phyloP scores from a whole-genome alignment of 768 basidiomycete species.

The Vararia minispora region DNA sequence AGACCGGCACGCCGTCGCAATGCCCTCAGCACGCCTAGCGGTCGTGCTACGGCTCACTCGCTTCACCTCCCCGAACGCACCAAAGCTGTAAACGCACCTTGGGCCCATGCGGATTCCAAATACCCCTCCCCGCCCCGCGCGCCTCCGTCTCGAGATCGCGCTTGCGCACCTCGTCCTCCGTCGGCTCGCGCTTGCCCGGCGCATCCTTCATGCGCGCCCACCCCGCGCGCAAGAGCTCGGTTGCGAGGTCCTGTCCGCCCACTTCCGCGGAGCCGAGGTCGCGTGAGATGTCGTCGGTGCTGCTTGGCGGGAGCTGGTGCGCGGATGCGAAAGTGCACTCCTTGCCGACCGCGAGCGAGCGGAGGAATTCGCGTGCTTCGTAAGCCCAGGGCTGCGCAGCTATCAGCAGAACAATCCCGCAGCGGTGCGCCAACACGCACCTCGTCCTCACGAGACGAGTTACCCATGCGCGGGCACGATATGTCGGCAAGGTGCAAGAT shows the following conservation, averaged over 20 bases:
- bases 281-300: conserved; percentile 61
- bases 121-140: conserved; percentile 59
- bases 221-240: conserved; percentile 76
- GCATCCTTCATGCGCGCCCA: conserved; percentile 90
- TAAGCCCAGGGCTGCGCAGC: conserved; percentile 70
- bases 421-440: conserved; percentile 25
- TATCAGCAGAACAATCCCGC: conserved; percentile 4
- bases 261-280: conserved; percentile 75
- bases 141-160: conserved; percentile 72
- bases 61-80: neutral
- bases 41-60: too few relatives aligned
- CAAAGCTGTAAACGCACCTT: conserved; percentile 30
- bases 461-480: conserved; percentile 75
- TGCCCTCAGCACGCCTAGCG: neutral
- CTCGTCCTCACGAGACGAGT: conserved; percentile 79
- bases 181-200: conserved; percentile 73
- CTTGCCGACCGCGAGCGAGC: conserved; percentile 79
- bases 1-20: neutral
- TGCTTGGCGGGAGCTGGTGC: conserved; percentile 64
- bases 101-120: conserved; percentile 80
- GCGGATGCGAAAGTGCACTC: conserved; percentile 76
- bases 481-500: conserved; percentile 86
- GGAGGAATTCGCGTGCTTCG: conserved; percentile 87
- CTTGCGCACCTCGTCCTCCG: conserved; percentile 64
- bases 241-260: conserved; percentile 57